A percentile compares a stretch with the other conserved stretches of the same genome.
phyloP scores from a whole-genome alignment of 2,329 filamentous ascomycete species.

The Nothomitra cinnamomea region DNA sequence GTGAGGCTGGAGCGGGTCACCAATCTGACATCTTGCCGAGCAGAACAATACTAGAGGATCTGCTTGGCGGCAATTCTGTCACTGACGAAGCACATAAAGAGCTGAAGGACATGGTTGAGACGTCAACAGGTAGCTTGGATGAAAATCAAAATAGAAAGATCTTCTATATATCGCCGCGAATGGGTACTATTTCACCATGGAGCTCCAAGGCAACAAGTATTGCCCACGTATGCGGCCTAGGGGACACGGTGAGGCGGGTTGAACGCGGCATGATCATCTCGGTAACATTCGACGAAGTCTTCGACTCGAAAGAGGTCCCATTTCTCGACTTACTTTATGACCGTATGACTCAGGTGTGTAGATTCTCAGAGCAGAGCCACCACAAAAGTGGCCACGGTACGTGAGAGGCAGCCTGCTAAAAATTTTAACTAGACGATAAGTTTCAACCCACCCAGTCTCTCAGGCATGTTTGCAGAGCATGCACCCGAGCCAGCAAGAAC shows the following conservation, averaged over 20 bases:
- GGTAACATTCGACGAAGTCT: constrained; percentile 35
- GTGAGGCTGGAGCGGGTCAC: not conserved
- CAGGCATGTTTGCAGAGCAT: constrained; percentile 62
- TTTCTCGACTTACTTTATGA: constrained; percentile 66
- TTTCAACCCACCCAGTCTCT: constrained; percentile 47
- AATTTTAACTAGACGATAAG: constrained; percentile 42
- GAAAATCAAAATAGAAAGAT: constrained; percentile 20
- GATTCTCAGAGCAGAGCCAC: not conserved
- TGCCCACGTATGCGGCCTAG: constrained; percentile 75
- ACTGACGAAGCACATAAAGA: not conserved
- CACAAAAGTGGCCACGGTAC: not conserved
- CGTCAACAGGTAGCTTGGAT: not conserved
- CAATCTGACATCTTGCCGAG: not conserved
- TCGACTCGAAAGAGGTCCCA: constrained; percentile 33
- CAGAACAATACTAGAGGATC: not conserved
- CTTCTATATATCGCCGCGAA: constrained; percentile 63
- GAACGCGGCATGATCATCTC: constrained; percentile 73
- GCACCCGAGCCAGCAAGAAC: constrained; percentile 49
- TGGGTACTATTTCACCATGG: constrained; percentile 81
- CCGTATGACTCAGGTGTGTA: constrained; percentile 58
- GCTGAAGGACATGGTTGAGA: not conserved
- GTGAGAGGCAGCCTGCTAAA: not conserved
- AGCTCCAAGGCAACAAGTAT: constrained; percentile 93
- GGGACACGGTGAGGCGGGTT: constrained; percentile 54
- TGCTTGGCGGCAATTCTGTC: not conserved